Conservation (phyloP, 2,329 filamentous ascomycete genomes). For the Tolypocladium cylindrosporum region DNA sequence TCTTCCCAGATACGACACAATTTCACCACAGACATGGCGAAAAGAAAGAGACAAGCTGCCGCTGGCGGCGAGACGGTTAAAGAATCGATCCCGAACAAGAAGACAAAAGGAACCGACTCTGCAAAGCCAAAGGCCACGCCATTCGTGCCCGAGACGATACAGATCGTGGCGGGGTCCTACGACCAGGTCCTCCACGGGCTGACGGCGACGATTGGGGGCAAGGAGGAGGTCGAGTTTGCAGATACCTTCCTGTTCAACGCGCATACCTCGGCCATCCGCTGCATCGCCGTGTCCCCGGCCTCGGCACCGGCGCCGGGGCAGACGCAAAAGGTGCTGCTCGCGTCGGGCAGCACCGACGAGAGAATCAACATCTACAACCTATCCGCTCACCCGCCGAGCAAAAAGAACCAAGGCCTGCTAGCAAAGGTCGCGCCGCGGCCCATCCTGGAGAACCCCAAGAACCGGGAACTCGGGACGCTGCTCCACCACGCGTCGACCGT, state of each 20-base stretch:
- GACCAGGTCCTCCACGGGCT: constrained; percentile 87
- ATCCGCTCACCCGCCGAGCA: constrained; percentile 55
- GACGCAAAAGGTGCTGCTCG: constrained; percentile 76
- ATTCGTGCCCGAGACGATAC: constrained; percentile 48
- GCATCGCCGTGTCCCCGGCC: constrained; percentile 73
- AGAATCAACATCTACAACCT: constrained; percentile 91
- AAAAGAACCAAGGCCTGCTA: constrained; percentile 47
- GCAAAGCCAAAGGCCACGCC: constrained; percentile 3
- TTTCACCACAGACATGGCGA: constrained; percentile 27
- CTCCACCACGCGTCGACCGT: constrained; percentile 80
- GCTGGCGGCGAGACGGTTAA: constrained; percentile 13
- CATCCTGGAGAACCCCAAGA: constrained; percentile 74
- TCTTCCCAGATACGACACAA: background rate
- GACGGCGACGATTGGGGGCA: constrained; percentile 53
- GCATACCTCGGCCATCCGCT: constrained; percentile 81
- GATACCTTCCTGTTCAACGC: constrained; percentile 96
- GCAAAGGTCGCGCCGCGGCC: constrained; percentile 61
- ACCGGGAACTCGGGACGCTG: constrained; percentile 78
- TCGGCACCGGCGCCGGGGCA: constrained; percentile 52
- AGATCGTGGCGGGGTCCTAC: constrained; percentile 89
- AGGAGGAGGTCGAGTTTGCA: constrained; percentile 54
- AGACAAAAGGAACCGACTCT: constrained; percentile 14
- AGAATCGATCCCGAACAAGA: constrained; percentile 19
- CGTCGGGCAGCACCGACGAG: constrained; percentile 87
- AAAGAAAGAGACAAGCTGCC: constrained; percentile 36